Conservation (phyloP, 129 eudicot species). For the Sambucus nigra region DNA sequence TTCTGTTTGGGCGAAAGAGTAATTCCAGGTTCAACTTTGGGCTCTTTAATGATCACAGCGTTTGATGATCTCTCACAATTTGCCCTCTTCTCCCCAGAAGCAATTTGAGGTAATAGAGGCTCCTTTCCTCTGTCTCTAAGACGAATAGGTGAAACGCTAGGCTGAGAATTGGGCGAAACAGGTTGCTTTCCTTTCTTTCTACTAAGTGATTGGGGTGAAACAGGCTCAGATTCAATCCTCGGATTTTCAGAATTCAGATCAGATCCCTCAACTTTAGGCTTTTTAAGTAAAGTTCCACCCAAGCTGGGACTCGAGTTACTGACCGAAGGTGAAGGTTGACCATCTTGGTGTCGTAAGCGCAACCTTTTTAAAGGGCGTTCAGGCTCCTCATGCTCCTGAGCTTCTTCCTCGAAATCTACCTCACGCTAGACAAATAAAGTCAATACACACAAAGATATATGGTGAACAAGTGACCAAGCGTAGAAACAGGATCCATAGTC, state of each 20-base stretch:
- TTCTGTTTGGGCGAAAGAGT: constrained; percentile 26
- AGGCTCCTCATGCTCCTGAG: constrained; percentile 42
- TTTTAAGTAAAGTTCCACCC: constrained; percentile 25
- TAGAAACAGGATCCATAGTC: too few relatives aligned
- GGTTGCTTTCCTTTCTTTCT: too few relatives aligned
- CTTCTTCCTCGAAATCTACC: constrained; percentile 43
- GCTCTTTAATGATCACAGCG: constrained; percentile 28
- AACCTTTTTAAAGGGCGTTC: constrained; percentile 70
- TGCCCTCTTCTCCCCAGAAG: constrained; percentile 25
- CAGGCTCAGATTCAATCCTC: constrained; percentile 18
- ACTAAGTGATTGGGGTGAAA: constrained; percentile 24
- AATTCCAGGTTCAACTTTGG: constrained; percentile 19
- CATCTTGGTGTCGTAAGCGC: constrained; percentile 43
- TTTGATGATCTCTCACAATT: constrained; percentile 32
- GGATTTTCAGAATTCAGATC: constrained; percentile 15
- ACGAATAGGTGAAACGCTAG: constrained; percentile 23
- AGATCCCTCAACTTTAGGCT: constrained; percentile 47
- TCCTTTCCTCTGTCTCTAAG: constrained; percentile 50
- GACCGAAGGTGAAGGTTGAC: constrained; percentile 33
- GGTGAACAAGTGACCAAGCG: too few relatives aligned
- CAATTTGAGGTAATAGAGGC: constrained; percentile 29
- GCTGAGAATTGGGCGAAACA: too few relatives aligned
- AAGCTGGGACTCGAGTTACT: constrained; percentile 18
- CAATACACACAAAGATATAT: too few relatives aligned
- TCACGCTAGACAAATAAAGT: constrained; percentile 18